phyloP scores from a whole-genome alignment of 768 basidiomycete genomes.

The Boletus subcaerulescens region DNA sequence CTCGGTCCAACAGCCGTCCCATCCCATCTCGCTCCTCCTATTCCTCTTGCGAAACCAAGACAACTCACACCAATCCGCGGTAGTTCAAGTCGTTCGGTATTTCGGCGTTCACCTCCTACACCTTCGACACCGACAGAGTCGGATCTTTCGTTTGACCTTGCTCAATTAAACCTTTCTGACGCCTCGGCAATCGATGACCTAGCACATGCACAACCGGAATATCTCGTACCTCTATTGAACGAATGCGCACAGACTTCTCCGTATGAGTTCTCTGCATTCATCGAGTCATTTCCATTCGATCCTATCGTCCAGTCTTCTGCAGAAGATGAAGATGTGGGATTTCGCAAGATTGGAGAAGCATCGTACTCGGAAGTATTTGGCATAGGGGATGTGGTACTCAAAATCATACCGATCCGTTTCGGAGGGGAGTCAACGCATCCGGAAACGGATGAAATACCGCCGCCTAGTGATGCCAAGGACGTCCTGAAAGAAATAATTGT shows the following conservation, averaged over 20 bases:
- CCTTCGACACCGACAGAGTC: slow-evolving; percentile 55
- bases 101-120: slow-evolving; percentile 45
- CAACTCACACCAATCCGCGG: slow-evolving; percentile 68
- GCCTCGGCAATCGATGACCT: slow-evolving; percentile 48
- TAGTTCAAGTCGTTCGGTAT: slow-evolving; percentile 32
- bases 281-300: slow-evolving; percentile 76
- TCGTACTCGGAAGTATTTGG: slow-evolving; percentile 96
- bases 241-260: slow-evolving; percentile 70
- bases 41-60: slow-evolving; percentile 43
- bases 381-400: slow-evolving; percentile 85
- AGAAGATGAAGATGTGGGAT: slow-evolving; percentile 36
- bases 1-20: background rate
- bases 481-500: slow-evolving; percentile 80
- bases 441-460: slow-evolving; percentile 53
- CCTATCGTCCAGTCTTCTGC: slow-evolving; percentile 48
- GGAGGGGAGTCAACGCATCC: slow-evolving; percentile 34
- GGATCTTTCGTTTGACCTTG: slow-evolving; percentile 38
- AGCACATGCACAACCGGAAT: slow-evolving; percentile 42
- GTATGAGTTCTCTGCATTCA: slow-evolving; percentile 80
- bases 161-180: slow-evolving; percentile 45
- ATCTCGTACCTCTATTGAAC: slow-evolving; percentile 60
- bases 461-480: slow-evolving; percentile 70
- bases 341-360: slow-evolving; percentile 93
- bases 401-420: slow-evolving; percentile 75
- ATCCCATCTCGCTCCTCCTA: slow-evolving; percentile 3